These are phyloP conservation scores for Neurospora hispaniola DNA, from an alignment of 495 filamentous ascomycete genomes.

Conservation along the genomic window DNA sequence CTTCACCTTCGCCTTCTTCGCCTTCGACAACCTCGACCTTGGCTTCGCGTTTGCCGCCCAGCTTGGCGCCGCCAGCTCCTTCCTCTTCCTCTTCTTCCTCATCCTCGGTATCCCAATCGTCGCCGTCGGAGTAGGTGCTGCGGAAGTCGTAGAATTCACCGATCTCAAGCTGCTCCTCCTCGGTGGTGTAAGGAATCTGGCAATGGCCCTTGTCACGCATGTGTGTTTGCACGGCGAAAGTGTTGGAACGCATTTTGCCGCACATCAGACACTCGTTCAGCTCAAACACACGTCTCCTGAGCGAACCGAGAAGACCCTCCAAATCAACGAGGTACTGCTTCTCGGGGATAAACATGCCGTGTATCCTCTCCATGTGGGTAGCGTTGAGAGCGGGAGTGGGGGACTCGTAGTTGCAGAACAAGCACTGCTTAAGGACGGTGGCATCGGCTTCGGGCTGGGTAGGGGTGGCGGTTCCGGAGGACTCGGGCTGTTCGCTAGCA, in stretches of 20 bases:
- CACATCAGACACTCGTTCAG: conserved; percentile 72
- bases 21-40: conserved; percentile 26
- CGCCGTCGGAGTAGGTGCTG: conserved; percentile 75
- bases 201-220: conserved; percentile 97
- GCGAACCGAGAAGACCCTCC: conserved; percentile 63
- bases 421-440: conserved; percentile 52
- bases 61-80: conserved; percentile 47
- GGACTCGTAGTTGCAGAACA: conserved; percentile 83
- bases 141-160: conserved; percentile 99
- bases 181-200: conserved; percentile 84
- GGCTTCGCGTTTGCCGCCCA: conserved; percentile 38
- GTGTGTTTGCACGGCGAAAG: conserved; percentile 74
- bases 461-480: conserved; percentile 11
- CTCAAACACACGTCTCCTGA: conserved; percentile 65
- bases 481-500: conserved; percentile 23
- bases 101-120: conserved; percentile 54
- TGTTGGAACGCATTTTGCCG: conserved; percentile 60
- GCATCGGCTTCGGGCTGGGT: conserved; percentile 13
- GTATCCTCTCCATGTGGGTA: conserved; percentile 79
- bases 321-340: conserved; percentile 67
- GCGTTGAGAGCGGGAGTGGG: conserved; percentile 62
- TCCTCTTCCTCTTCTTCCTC: conserved; percentile 48
- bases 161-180: conserved; percentile 86
- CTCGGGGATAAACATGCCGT: conserved; percentile 96
- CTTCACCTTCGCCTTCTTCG: conserved; percentile 33